These are phyloP conservation scores for Marchantia polymorpha DNA, from an alignment of 225 moss, liverwort and hornwort genomes.

Conservation along the genomic window DNA sequence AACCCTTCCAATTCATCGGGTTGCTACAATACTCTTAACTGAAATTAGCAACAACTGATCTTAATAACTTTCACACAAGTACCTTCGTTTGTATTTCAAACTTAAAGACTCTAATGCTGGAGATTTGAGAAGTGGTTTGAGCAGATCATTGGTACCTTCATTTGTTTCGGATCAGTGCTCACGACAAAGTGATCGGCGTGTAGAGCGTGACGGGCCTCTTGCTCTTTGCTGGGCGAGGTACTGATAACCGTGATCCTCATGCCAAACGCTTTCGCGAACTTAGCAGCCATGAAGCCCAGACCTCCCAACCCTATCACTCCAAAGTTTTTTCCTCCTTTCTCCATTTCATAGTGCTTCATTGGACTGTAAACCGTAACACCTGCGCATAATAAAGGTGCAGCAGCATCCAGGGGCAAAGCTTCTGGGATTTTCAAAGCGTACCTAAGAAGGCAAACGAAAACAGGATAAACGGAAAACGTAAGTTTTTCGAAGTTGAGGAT, in stretches of 20 bases:
- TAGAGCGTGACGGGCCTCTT: conserved; percentile 39
- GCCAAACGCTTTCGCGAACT: conserved; percentile 49
- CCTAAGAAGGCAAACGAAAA: conserved; percentile 14
- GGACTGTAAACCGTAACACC: conserved; percentile 66
- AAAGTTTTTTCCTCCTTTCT: conserved; percentile 47
- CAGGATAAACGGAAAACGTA: not conserved
- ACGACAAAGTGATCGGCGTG: conserved; percentile 50
- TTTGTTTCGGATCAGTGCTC: conserved; percentile 52
- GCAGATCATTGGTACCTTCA: conserved; percentile 38
- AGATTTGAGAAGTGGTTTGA: no score
- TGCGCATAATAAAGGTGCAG: conserved; percentile 73
- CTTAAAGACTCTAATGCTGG: no score
- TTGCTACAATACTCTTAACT: no score
- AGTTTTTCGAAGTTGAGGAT: not conserved
- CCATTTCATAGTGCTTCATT: conserved; percentile 53
- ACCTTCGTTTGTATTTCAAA: no score
- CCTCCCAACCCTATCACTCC: conserved; percentile 51
- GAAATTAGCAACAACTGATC: no score
- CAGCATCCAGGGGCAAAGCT: conserved; percentile 40
- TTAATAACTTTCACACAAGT: not conserved
- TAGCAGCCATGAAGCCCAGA: conserved; percentile 50
- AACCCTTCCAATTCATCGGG: no score
- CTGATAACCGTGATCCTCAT: conserved; percentile 50
- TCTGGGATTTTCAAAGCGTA: conserved; percentile 46
- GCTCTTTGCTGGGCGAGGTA: conserved; percentile 44